These are phyloP conservation scores for Arabidopsis suecica DNA, from an alignment of 345 rosid genomes.

Conservation along the genomic window DNA sequence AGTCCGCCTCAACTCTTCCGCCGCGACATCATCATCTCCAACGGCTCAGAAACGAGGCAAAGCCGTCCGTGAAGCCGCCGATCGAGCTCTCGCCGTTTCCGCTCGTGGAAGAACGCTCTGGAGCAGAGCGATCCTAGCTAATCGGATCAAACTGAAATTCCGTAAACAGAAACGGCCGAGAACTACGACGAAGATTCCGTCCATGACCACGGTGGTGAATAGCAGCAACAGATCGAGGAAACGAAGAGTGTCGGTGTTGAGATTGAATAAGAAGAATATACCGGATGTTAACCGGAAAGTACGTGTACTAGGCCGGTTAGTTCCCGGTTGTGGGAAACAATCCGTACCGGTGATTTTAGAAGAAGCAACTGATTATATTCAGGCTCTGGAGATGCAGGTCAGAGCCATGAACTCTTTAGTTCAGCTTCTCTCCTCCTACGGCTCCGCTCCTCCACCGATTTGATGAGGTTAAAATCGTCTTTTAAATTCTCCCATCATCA, in stretches of 20 bases:
- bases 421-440: slow-evolving; percentile 46
- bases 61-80: slow-evolving; percentile 88
- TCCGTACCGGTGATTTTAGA: slow-evolving; percentile 86
- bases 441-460: slow-evolving; percentile 46
- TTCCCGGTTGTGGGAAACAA: slow-evolving; percentile 95
- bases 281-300: slow-evolving; percentile 82
- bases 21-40: slow-evolving; percentile 57
- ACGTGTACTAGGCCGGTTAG: slow-evolving; percentile 80
- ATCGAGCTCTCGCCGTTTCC: slow-evolving; percentile 75
- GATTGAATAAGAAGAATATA: slow-evolving; percentile 66
- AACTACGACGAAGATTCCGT: slow-evolving; percentile 23
- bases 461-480: slow-evolving; percentile 40
- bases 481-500: not conserved
- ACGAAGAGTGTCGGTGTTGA: slow-evolving; percentile 64
- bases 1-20: slow-evolving; percentile 47
- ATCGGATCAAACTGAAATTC: slow-evolving; percentile 79
- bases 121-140: slow-evolving; percentile 91
- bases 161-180: slow-evolving; percentile 69
- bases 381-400: slow-evolving; percentile 97
- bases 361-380: slow-evolving; percentile 93
- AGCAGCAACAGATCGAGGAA: slow-evolving; percentile 58
- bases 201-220: slow-evolving; percentile 21
- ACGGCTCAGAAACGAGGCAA: slow-evolving; percentile 69
- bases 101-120: slow-evolving; percentile 85
- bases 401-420: slow-evolving; percentile 77